A percentile compares a stretch with the other conserved stretches of the same genome.
Evolutionary conservation across 345 rosid genomes (phyloP).

Genomic region (Cardamine resedifolia): DNA sequence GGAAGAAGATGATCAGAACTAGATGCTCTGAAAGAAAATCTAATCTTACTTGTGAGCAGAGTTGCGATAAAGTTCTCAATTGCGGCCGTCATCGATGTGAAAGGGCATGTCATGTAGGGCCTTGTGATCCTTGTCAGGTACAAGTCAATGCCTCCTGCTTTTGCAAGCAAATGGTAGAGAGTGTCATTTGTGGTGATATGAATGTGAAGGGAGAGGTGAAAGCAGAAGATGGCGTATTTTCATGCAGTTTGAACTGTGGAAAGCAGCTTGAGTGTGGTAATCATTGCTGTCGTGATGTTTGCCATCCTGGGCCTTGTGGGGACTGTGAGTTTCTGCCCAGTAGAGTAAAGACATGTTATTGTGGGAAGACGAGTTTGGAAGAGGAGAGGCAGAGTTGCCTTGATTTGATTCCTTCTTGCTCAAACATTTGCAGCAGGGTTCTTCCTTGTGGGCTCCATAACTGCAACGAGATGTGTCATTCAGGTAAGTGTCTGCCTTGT

Average conservation of each 20-base stretch:
- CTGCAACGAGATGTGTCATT: conserved; percentile 70
- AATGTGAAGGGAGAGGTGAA: conserved; percentile 69
- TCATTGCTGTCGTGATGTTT: conserved; percentile 54
- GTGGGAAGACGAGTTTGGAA: conserved; percentile 65
- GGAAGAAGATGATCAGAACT: conserved; percentile 66
- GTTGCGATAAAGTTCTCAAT: conserved; percentile 65
- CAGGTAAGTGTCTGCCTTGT: conserved; percentile 72
- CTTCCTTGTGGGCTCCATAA: conserved; percentile 64
- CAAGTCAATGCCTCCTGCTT: conserved; percentile 65
- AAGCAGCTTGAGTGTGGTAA: conserved; percentile 61
- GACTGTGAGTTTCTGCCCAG: conserved; percentile 65
- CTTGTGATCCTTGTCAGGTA: conserved; percentile 69
- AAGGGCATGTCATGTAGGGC: conserved; percentile 66
- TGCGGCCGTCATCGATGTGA: conserved; percentile 70
- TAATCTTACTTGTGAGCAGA: conserved; percentile 62
- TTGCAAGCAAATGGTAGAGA: conserved; percentile 64
- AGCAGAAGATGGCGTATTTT: conserved; percentile 64
- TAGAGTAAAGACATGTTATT: conserved; percentile 60
- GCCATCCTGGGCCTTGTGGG: conserved; percentile 81
- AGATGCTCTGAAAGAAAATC: conserved; percentile 73
- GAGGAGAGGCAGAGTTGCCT: conserved; percentile 68
- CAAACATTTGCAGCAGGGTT: conserved; percentile 53
- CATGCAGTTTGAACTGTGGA: conserved; percentile 60
- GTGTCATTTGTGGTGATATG: conserved; percentile 71
- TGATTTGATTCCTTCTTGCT: conserved; percentile 69